Percentiles rank a stretch among this genome's conserved stretches.
phyloP scores from a whole-genome alignment of 305 asterid species.

The Solanum aculeatissimum region DNA sequence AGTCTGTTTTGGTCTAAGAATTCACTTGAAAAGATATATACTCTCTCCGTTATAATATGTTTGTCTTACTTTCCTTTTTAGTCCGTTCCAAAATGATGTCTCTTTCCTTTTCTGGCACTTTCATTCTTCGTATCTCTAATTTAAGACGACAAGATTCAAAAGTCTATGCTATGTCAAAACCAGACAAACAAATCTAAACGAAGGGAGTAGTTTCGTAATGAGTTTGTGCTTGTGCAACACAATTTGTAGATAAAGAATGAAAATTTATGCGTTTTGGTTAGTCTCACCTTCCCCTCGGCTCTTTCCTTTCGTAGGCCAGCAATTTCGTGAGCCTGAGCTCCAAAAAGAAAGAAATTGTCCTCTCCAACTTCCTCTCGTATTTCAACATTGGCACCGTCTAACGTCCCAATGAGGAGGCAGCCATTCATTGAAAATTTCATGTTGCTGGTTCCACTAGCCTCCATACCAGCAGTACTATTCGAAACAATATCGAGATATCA shows the following conservation, averaged over 20 bases:
- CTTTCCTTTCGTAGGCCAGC: slow-evolving; percentile 48
- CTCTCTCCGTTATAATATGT: not conserved
- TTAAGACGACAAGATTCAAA: not conserved
- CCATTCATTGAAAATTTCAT: slow-evolving; percentile 69
- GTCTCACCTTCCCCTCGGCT: slow-evolving; percentile 52
- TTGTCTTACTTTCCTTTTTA: not conserved
- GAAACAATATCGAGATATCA: not conserved
- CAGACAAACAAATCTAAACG: not conserved
- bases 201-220: not conserved
- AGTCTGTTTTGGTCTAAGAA: not conserved
- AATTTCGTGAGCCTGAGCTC: slow-evolving; percentile 51
- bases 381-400: slow-evolving; percentile 68
- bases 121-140: not conserved
- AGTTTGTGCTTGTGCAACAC: not conserved
- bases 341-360: slow-evolving; percentile 49
- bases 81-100: not conserved
- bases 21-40: not conserved
- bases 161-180: not conserved
- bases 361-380: slow-evolving; percentile 59
- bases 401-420: slow-evolving; percentile 49
- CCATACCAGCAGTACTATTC: slow-evolving; percentile 61
- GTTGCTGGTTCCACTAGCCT: slow-evolving; percentile 73
- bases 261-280: not conserved
- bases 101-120: not conserved
- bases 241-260: not conserved